These are phyloP conservation scores for Euphorbia schlechtendalii DNA, from an alignment of 441 rosid genomes.

Conservation along the genomic window DNA sequence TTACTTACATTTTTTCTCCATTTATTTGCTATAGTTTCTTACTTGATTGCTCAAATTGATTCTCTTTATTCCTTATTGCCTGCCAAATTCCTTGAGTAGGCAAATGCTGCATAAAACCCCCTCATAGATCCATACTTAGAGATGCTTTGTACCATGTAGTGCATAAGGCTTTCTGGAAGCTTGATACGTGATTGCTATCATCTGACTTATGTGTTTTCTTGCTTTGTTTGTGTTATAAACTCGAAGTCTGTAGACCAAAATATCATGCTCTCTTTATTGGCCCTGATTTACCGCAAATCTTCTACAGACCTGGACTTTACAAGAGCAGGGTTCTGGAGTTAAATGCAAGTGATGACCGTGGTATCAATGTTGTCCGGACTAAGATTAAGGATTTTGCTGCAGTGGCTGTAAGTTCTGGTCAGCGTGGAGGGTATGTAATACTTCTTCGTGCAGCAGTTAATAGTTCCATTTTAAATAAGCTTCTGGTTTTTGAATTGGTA, in stretches of 20 bases:
- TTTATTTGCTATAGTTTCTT: not conserved
- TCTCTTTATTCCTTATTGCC: not conserved
- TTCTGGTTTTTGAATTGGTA: conserved; percentile 5
- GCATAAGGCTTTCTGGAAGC: not conserved
- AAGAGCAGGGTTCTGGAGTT: conserved; percentile 92
- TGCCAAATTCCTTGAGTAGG: not conserved
- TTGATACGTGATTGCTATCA: not conserved
- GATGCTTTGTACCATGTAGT: not conserved
- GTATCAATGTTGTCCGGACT: conserved; percentile 91
- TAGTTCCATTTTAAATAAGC: not conserved
- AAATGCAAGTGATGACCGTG: conserved; percentile 99
- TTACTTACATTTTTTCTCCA: not conserved
- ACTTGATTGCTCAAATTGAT: not conserved
- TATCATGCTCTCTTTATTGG: not conserved
- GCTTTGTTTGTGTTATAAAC: not conserved
- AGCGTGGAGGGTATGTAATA: conserved; percentile 52
- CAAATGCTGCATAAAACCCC: too few relatives aligned
- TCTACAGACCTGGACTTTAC: conserved; percentile 79
- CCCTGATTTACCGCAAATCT: not conserved
- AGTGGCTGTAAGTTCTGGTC: conserved; percentile 77
- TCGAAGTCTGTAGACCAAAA: not conserved
- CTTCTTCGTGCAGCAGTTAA: conserved; percentile 1
- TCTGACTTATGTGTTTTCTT: not conserved
- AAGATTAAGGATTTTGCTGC: conserved; percentile 97
- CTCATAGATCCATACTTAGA: not conserved